Evolutionary conservation across 73 alveolate genomes (phyloP).

Genomic region (Paramecium biaurelia): DNA sequence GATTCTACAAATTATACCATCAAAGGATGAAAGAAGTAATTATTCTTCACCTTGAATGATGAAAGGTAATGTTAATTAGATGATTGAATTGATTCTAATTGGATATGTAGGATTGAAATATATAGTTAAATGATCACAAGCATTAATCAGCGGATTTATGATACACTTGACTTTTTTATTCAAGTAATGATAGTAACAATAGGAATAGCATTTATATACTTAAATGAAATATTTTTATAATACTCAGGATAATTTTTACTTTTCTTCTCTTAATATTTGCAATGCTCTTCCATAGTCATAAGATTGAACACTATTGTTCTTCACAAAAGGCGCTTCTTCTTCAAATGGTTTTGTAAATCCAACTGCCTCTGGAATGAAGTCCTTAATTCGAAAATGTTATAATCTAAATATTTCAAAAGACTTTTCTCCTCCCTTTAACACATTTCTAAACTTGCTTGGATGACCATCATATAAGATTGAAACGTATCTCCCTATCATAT

Average conservation of each 20-base stretch:
- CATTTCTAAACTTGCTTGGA: neutral
- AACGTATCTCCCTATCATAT: slow-evolving; percentile 34
- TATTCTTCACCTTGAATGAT: neutral
- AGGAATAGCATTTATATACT: neutral
- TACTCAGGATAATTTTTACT: neutral
- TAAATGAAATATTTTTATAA: neutral
- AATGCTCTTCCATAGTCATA: neutral
- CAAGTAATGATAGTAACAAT: neutral
- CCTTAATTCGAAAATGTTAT: neutral
- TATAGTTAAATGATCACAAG: slow-evolving; percentile 3
- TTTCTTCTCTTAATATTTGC: slow-evolving; percentile 32
- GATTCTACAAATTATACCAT: neutral
- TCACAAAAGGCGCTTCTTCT: slow-evolving; percentile 44
- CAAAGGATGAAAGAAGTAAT: neutral
- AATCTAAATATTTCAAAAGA: neutral
- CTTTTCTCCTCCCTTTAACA: neutral
- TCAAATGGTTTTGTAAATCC: slow-evolving; percentile 5
- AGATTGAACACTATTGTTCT: neutral
- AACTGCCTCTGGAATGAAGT: slow-evolving; percentile 15
- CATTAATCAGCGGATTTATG: neutral
- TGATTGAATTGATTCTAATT: neutral
- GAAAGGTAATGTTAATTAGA: neutral
- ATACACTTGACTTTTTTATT: neutral
- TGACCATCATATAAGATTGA: slow-evolving; percentile 24
- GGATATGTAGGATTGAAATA: neutral